Evolutionary conservation across 164 flowering plant genomes (phyloP).

Genomic region (Euptelea pleiosperma): DNA sequence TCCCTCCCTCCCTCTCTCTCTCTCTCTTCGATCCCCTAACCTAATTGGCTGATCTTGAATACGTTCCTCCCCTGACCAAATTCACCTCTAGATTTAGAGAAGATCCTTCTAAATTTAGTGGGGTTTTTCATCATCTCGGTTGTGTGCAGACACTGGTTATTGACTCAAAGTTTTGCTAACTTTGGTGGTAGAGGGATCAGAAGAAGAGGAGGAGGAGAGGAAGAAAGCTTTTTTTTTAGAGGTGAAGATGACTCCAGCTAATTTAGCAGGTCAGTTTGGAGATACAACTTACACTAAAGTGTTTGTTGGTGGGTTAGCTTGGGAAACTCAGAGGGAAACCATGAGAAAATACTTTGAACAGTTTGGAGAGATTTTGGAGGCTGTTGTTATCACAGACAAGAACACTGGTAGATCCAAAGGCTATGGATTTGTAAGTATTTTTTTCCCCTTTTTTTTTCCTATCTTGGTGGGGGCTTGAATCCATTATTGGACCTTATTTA

Average conservation of each 20-base stretch:
- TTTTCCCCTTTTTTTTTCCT: not conserved
- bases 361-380: constrained; percentile 94
- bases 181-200: constrained; percentile 9
- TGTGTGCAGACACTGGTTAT: not conserved
- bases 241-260: constrained; percentile 46
- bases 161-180: constrained; percentile 17
- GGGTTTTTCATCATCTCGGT: constrained; percentile 7
- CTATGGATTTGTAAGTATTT: constrained; percentile 79
- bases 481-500: not conserved
- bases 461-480: not conserved
- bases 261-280: constrained; percentile 58
- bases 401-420: constrained; percentile 94
- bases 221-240: constrained; percentile 1
- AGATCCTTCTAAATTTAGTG: constrained; percentile 18
- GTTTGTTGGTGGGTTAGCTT: constrained; percentile 94
- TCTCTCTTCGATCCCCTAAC: constrained; percentile 20
- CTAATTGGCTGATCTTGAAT: constrained; percentile 22
- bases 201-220: not conserved
- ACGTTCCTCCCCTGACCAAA: constrained; percentile 5
- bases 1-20: constrained; percentile 6
- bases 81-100: constrained; percentile 17
- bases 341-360: constrained; percentile 88
- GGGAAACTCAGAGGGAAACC: constrained; percentile 92
- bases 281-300: constrained; percentile 95
- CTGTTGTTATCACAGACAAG: constrained; percentile 92